Conservation (phyloP, 75 land plant species). For the Isoetes taiwanensis region DNA sequence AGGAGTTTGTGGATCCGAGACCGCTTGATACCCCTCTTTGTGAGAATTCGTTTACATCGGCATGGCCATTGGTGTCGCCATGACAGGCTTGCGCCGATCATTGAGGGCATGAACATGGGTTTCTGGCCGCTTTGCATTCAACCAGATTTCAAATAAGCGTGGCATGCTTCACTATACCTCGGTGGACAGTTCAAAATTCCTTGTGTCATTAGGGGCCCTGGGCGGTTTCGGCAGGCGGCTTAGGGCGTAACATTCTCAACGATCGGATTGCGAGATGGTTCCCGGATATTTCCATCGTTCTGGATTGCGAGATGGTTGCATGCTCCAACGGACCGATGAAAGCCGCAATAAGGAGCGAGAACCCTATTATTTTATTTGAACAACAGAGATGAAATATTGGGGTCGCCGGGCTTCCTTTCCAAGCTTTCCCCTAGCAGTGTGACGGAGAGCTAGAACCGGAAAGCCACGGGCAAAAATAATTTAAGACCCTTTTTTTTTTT, state of each 20-base stretch:
- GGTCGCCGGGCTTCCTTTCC: too few species aligned
- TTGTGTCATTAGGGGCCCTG: background rate
- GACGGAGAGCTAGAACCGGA: too few species aligned
- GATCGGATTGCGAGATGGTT: background rate
- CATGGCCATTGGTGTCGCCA: conserved; percentile 1
- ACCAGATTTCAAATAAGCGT: conserved; percentile 1
- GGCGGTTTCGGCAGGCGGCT: conserved; percentile 1
- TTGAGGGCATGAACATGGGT: conserved; percentile 8
- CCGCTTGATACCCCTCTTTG: background rate
- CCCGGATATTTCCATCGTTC: conserved; percentile 3
- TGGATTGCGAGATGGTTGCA: background rate
- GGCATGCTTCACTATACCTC: conserved; percentile 8
- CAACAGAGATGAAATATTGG: too few species aligned
- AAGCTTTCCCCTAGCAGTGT: too few species aligned
- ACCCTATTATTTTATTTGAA: background rate
- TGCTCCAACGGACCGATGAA: conserved; percentile 8
- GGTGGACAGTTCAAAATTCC: conserved; percentile 7
- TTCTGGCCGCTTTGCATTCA: conserved; percentile 2
- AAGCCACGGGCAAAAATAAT: too few species aligned
- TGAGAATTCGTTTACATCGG: conserved; percentile 5
- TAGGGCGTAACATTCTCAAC: background rate
- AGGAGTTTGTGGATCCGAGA: background rate
- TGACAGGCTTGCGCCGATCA: background rate
- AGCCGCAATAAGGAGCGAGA: conserved; percentile 1
- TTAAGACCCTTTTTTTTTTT: too few species aligned